These are phyloP conservation scores for Hymenoscyphus fraxineus DNA, from an alignment of 2,329 filamentous ascomycete species.

Conservation along the genomic window DNA sequence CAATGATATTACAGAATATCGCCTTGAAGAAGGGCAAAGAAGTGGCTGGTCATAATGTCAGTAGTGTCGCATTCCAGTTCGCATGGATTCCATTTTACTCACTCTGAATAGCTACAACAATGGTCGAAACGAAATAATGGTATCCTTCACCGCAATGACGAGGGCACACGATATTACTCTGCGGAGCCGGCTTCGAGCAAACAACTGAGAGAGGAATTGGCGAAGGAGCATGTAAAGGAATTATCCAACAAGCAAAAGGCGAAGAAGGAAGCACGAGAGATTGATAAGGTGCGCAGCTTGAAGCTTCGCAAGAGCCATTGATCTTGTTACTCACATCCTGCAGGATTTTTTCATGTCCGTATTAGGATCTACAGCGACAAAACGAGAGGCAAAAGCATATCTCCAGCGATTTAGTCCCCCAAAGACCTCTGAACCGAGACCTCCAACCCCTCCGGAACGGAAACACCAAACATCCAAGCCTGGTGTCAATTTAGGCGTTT, in stretches of 20 bases:
- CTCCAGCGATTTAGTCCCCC: slow-evolving; percentile 72
- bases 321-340: slow-evolving; percentile 10
- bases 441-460: slow-evolving; percentile 2
- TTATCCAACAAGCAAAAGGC: slow-evolving; percentile 35
- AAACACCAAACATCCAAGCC: slow-evolving; percentile 32
- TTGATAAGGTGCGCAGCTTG: slow-evolving; percentile 43
- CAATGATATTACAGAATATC: slow-evolving; percentile 33
- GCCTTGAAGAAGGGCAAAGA: slow-evolving; percentile 34
- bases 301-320: neutral
- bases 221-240: slow-evolving; percentile 30
- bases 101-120: slow-evolving; percentile 27
- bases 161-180: slow-evolving; percentile 16
- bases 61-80: slow-evolving; percentile 14
- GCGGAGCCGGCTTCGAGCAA: slow-evolving; percentile 16
- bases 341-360: slow-evolving; percentile 85
- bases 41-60: slow-evolving; percentile 34
- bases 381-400: slow-evolving; percentile 88
- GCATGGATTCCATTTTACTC: slow-evolving; percentile 8
- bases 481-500: slow-evolving; percentile 57
- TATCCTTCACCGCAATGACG: slow-evolving; percentile 6
- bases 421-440: slow-evolving; percentile 22
- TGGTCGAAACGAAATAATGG: slow-evolving; percentile 24
- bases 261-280: slow-evolving; percentile 45
- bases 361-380: slow-evolving; percentile 83
- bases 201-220: slow-evolving; percentile 29